Percentiles rank a stretch among this genome's conserved stretches.
These are phyloP conservation scores for Staphylotrichum longicolle DNA, from an alignment of 495 filamentous ascomycete species.

Conservation along the genomic window DNA sequence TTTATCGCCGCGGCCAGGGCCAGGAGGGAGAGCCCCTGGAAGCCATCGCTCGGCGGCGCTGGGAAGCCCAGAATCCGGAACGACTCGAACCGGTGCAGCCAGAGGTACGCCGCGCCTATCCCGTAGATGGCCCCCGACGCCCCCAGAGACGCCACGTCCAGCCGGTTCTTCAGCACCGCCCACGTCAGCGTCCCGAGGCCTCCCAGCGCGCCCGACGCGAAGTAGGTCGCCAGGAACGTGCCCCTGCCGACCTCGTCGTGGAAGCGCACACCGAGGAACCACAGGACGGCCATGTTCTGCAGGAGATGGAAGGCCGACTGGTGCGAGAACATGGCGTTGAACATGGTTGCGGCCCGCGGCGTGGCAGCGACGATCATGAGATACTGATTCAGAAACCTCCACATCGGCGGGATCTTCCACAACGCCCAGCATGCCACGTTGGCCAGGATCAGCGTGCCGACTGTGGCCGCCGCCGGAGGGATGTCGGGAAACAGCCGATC, in stretches of 20 bases:
- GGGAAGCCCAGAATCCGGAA: slow-evolving; percentile 53
- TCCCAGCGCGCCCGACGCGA: slow-evolving; percentile 64
- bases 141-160: slow-evolving; percentile 55
- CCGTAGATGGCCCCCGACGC: slow-evolving; percentile 73
- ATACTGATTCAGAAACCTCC: slow-evolving; percentile 73
- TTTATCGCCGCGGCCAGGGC: slow-evolving; percentile 48
- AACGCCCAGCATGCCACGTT: slow-evolving; percentile 61
- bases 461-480: slow-evolving; percentile 76
- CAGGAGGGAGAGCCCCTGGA: slow-evolving; percentile 52
- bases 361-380: slow-evolving; percentile 70
- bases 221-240: slow-evolving; percentile 75
- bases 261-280: slow-evolving; percentile 52
- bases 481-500: slow-evolving; percentile 68
- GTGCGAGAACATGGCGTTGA: slow-evolving; percentile 80
- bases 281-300: slow-evolving; percentile 65
- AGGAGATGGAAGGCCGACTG: slow-evolving; percentile 60
- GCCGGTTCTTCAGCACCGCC: slow-evolving; percentile 50
- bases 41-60: slow-evolving; percentile 48
- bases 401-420: slow-evolving; percentile 70
- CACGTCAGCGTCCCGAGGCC: slow-evolving; percentile 60
- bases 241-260: slow-evolving; percentile 88
- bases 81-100: slow-evolving; percentile 56
- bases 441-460: slow-evolving; percentile 59
- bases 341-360: slow-evolving; percentile 60
- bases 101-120: slow-evolving; percentile 65